Base-by-base conservation (phyloP, 768 basidiomycete genomes). In the Sistotremastrum suecicum region DNA sequence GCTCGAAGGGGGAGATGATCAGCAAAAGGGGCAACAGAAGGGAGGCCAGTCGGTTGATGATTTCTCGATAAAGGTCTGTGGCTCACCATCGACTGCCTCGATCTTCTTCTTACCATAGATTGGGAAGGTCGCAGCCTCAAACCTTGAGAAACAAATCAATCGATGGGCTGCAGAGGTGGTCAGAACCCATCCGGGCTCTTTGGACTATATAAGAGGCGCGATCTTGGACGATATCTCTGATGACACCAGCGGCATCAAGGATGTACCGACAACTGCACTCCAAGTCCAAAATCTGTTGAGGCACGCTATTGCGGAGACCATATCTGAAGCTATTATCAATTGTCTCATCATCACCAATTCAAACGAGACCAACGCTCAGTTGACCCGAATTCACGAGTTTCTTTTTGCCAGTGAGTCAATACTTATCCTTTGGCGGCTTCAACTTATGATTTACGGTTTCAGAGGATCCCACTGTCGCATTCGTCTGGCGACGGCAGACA, bases 401-500 rank as follows among this genome's bases (percentile, higher is more conserved):
- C 74, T 91, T 44, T 90, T 91, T 54, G 70, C 79, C 29, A 75
- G 88, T 87, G 56, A 58, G 85, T 68, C 20, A 8, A n/a, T 37
- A 30, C 20, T 20, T 20, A 2, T 20, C 20, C 20, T 20, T 20
- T 2, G 20, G 9, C 20, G 1, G 37, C 3, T 9, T 41, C 33
- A 35, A 7, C 12, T 39, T 7, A 7, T 34, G 48, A 43, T 37
- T n/a, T 42, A 39, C 12, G 29, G 43, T 10, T 44, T 38, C 54
- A 89, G 85, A 84, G 43, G 84, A 90, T 55, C 80, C 88, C 8
- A 79, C 84, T 3, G 85, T 91, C n/a, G 88, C 88, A 0, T 74
- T 76, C 37, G 87, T 91, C 12, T 91, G 88, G 88, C 76, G 88
- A 28, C 75, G 86, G 7, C 87, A 91, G 58, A 90, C 87, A 3